Percentiles rank a stretch among this genome's conserved stretches.
phyloP scores from a whole-genome alignment of 345 rosid species.

The Melaleuca quinquenervia region DNA sequence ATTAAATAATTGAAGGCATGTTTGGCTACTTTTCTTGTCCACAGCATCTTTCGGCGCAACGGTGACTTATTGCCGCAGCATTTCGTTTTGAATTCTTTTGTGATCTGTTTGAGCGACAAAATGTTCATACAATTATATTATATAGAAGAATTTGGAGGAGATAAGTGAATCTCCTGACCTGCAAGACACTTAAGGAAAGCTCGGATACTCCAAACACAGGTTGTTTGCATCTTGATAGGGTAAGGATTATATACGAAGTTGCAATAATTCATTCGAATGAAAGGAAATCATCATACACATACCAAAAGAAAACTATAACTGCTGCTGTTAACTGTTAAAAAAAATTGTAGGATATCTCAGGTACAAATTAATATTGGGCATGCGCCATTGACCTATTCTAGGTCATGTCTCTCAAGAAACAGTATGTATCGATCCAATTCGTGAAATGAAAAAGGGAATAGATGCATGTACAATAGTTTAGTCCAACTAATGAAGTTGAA shows the following conservation, averaged over 20 bases:
- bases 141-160: no score
- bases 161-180: neutral
- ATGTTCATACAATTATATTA: no score
- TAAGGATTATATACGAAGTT: neutral
- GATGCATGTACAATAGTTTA: neutral
- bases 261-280: neutral
- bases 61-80: no score
- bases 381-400: neutral
- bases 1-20: no score
- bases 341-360: neutral
- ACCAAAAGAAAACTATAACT: neutral
- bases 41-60: no score
- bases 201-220: neutral
- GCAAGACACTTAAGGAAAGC: neutral
- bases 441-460: neutral
- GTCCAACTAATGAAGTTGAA: neutral
- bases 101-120: no score
- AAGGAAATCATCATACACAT: neutral
- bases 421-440: neutral
- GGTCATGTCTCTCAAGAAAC: neutral
- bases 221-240: neutral
- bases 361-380: neutral
- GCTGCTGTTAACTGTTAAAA: neutral
- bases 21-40: no score
- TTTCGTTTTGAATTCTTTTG: no score